Evolutionary conservation across 108 stramenopile species (phyloP), one percentile per base, ranked within the genome.

Genomic region (Skeletonema marinoi): DNA sequence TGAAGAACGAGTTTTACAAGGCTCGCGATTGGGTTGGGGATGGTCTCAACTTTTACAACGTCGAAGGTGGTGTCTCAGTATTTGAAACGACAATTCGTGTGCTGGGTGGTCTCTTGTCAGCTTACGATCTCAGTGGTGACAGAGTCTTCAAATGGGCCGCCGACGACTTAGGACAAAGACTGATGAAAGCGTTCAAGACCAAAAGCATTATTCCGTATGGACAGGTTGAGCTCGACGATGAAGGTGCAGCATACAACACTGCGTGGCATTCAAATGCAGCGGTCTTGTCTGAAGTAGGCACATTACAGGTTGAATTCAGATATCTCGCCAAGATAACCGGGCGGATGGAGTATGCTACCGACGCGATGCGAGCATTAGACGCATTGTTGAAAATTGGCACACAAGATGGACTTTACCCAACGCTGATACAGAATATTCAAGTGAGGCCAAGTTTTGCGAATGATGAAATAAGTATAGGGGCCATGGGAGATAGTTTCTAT

Each of bases 71-170:
- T 32, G 96, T 98, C 4, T 91, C 88, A 41, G 78, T 98, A 3
- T 98, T 98, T 70, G 98, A 98, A 75, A 97, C 96, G 44, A 97
- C 89, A 16, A 98, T 98, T 67, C 89, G 98, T 0, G 86, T 96
- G 6, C 82, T 98, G 3, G 98, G 98, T 21, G 98, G 98, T 2
- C 78, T 98, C 11, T 71, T 98, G 32, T 81, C 85, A 8, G 94
- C 94, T 11, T 93, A 92, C 71, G 88, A 90, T 44, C 78, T 92
- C 1, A 88, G 86, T 16, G 77, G 68, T 3, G 87, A 89, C 17
- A 35, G 42, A 29, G 59, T 50, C 5, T 80, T 80, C 60, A 21
- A 75, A 30, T 59, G 60, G 19, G 75, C 58, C n/a, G 74, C 74
- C 21, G 68, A 80, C 32, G 79, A 80, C 30, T 76, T 80, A 32